Evolutionary conservation across 345 rosid genomes (phyloP).

Genomic region (Alliaria petiolata): DNA sequence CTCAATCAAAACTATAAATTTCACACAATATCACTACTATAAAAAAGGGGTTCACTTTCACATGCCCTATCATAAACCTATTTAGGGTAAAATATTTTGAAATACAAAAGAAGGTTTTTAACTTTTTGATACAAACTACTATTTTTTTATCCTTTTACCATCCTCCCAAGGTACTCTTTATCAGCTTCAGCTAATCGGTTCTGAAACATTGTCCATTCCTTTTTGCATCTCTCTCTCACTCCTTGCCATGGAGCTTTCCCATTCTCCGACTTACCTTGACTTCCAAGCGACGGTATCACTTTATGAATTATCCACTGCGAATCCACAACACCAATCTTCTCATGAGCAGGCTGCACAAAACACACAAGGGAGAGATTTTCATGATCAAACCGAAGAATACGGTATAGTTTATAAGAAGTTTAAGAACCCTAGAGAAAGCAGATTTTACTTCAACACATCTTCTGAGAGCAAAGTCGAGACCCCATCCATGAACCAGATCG

Average conservation of each 20-base stretch:
- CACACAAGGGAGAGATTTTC: not conserved
- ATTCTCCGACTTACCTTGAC: slow-evolving; percentile 62
- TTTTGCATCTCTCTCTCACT: slow-evolving; percentile 74
- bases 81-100: not conserved
- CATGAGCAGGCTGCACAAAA: slow-evolving; percentile 75
- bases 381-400: not conserved
- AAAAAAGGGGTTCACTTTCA: not conserved
- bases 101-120: not conserved
- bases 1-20: not conserved
- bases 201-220: slow-evolving; percentile 77
- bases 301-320: slow-evolving; percentile 95
- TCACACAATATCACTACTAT: not conserved
- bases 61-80: slow-evolving; percentile 8
- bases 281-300: slow-evolving; percentile 84
- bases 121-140: not conserved
- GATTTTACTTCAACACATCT: slow-evolving; percentile 74
- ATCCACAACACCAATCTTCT: slow-evolving; percentile 90
- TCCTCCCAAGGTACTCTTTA: slow-evolving; percentile 38
- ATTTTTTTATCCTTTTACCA: not conserved
- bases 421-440: not conserved
- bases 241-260: slow-evolving; percentile 92
- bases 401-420: too few relatives aligned
- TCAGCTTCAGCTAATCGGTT: slow-evolving; percentile 65
- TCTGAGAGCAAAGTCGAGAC: slow-evolving; percentile 91
- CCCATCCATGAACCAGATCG: slow-evolving; percentile 99